Evolutionary conservation across 176 grass and related monocot species (phyloP).

Genomic region (Dactylis glomerata): DNA sequence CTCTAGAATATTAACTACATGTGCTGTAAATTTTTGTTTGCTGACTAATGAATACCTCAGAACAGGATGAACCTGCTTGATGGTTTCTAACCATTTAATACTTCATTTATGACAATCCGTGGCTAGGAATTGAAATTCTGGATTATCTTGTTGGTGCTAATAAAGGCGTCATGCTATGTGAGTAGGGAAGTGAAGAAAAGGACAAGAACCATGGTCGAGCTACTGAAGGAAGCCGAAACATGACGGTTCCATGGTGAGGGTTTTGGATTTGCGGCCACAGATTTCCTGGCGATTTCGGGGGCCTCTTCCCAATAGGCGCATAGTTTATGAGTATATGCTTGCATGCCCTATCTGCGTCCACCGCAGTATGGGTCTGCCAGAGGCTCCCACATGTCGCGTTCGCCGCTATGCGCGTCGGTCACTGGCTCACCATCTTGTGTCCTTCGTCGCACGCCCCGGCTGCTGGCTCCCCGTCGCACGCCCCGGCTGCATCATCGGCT

Average conservation of each 20-base stretch:
- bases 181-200: conserved; percentile 65
- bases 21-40: background rate
- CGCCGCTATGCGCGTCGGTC: too few species aligned
- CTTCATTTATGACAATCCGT: background rate
- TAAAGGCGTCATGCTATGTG: conserved; percentile 53
- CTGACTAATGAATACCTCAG: background rate
- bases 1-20: background rate
- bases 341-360: background rate
- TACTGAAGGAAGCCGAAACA: conserved; percentile 47
- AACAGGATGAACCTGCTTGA: background rate
- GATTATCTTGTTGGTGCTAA: conserved; percentile 25
- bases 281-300: background rate
- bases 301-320: background rate
- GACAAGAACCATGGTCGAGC: conserved; percentile 39
- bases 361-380: background rate
- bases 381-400: too few species aligned
- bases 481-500: background rate
- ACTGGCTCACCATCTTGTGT: background rate
- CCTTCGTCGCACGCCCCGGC: background rate
- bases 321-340: background rate
- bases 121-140: background rate
- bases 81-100: background rate
- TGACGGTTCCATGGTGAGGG: background rate
- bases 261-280: background rate
- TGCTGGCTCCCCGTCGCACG: background rate